Evolutionary conservation across 2,329 filamentous ascomycete genomes (phyloP), one percentile per base, ranked within the genome.

Genomic region (Pyrenochaeta sp.): DNA sequence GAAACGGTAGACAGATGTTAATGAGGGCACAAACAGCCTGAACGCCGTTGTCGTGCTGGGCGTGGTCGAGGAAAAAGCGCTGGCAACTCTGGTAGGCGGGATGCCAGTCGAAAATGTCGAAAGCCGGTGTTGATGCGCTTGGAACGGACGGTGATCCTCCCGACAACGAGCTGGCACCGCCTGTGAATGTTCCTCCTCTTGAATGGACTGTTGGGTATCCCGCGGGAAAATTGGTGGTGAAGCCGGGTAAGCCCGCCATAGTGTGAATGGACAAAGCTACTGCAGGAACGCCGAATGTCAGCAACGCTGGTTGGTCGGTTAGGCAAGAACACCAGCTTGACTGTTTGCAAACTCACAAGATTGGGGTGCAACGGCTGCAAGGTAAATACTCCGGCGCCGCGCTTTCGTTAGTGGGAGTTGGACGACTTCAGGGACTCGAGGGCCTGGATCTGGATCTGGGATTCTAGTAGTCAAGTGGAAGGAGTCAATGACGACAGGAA

Each of bases 51-150:
- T 88, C 90, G 77, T 96, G 89, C 76, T 98, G 94, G 6, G 93
- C 92, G 72, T 94, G 89, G 71, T 97, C 92, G 71, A 98, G 83
- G 74, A 98, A 99, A 81, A 94, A 97, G 56, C 88, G 87, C 66
- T 94, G 88, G 79, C 95, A 99, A 65, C 88, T 93, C 78, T 95
- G 90, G 77, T 96, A 96, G 58, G 91, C 90, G 9, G 92, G 91
- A 76, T 96, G 91, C 95, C 95, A 98, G 59, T 93, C 91, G 75
- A 97, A 90, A 64, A 97, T 91, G 77, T 94, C 91, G 78, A 93
- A 88, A 61, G 83, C 80, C 5, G 73, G 72, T 40, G 65, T 57
- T 19, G 68, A 52, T 19, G 64, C 43, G 42, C 61, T 67, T 46
- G 62, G 67, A n/a, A 54, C 61, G 10, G 69, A 65, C 2, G 66